Conservation (phyloP, 116 monocot genomes). For the Iris pallida region DNA sequence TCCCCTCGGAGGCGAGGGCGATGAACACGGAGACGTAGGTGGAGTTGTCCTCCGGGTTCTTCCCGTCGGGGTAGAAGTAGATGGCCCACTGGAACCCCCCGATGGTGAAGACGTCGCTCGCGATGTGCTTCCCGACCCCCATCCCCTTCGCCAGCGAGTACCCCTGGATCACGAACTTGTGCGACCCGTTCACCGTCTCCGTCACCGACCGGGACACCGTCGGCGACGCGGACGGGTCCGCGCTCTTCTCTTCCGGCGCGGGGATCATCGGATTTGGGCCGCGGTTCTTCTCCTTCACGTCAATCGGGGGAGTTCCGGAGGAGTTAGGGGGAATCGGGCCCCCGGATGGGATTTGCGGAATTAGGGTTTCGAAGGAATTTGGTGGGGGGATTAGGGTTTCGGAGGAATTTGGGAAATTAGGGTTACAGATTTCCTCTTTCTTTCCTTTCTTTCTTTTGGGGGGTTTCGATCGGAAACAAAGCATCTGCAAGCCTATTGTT, state of each 20-base stretch:
- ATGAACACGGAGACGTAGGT: conserved; percentile 35
- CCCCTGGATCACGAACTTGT: conserved; percentile 51
- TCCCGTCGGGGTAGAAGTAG: conserved; percentile 43
- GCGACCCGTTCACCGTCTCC: conserved; percentile 52
- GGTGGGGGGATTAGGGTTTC: too few relatives aligned
- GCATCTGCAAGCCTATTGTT: too few relatives aligned
- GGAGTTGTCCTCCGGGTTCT: conserved; percentile 28
- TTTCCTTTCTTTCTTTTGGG: too few relatives aligned
- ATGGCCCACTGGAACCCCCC: conserved; percentile 50
- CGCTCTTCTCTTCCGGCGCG: conserved; percentile 2
- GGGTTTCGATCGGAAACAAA: too few relatives aligned
- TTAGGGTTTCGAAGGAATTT: too few relatives aligned
- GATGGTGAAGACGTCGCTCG: conserved; percentile 47
- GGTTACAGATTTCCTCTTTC: too few relatives aligned
- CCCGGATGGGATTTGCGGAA: too few relatives aligned
- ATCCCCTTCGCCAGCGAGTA: conserved; percentile 54
- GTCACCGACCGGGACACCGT: conserved; percentile 23
- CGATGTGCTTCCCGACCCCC: conserved; percentile 56
- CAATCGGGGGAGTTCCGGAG: too few relatives aligned
- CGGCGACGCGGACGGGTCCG: conserved; percentile 28
- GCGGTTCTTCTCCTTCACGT: too few relatives aligned
- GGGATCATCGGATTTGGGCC: background rate
- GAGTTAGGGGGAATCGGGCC: too few relatives aligned
- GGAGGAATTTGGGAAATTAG: too few relatives aligned
- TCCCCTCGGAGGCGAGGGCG: conserved; percentile 33